Evolutionary conservation across 371 early-diverging fungal species (phyloP).

Genomic region (Mucor piriformis): DNA sequence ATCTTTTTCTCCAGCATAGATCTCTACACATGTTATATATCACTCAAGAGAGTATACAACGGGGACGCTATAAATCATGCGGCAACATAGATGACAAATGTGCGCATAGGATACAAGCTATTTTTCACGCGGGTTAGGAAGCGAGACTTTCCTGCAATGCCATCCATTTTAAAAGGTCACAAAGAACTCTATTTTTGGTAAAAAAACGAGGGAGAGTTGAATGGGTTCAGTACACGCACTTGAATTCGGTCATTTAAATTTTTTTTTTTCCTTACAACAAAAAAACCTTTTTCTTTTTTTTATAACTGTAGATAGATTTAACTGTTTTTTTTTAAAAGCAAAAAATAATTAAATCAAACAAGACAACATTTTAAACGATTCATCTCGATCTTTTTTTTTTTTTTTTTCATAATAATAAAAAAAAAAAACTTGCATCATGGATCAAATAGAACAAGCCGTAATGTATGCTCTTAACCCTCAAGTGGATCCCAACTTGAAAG

Average conservation of each 20-base stretch:
- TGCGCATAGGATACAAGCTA: too few species aligned
- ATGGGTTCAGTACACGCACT: background rate
- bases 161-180: too few species aligned
- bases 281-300: background rate
- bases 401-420: background rate
- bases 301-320: background rate
- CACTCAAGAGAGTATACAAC: too few species aligned
- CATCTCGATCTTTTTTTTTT: constrained; percentile 1
- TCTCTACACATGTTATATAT: too few species aligned
- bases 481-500: constrained; percentile 69
- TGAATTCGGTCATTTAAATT: background rate
- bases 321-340: background rate
- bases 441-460: constrained; percentile 86
- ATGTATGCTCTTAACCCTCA: constrained; percentile 78
- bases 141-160: too few species aligned
- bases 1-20: too few species aligned
- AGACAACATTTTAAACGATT: background rate
- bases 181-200: background rate
- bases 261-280: background rate
- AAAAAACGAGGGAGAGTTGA: too few species aligned
- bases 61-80: too few species aligned
- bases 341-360: background rate
- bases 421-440: too few species aligned
- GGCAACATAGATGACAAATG: too few species aligned
- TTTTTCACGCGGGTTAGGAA: too few species aligned